Conservation (phyloP, 75 land plant genomes). For the Picea glauca region DNA sequence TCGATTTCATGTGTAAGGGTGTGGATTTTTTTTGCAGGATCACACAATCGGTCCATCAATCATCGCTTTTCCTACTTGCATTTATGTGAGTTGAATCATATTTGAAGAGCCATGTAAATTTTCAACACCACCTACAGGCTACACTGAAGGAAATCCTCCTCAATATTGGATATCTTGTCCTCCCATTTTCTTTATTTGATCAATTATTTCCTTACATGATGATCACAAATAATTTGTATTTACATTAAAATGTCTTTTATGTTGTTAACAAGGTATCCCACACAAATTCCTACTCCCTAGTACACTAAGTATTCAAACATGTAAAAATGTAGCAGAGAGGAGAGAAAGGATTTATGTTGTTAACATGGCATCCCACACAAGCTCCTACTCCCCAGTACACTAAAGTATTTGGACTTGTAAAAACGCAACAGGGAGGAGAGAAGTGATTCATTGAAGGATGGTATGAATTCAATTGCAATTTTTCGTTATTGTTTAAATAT, state of each 20-base stretch:
- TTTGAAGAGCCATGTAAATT: too few relatives aligned
- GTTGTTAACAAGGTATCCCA: background rate
- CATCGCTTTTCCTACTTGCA: too few relatives aligned
- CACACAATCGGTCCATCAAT: too few relatives aligned
- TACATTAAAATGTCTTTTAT: background rate
- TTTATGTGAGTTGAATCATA: too few relatives aligned
- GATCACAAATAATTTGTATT: background rate
- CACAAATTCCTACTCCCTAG: background rate
- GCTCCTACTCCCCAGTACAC: background rate
- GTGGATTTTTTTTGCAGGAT: too few relatives aligned
- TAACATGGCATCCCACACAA: background rate
- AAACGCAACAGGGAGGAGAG: background rate
- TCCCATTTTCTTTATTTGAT: too few relatives aligned
- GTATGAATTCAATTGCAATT: background rate
- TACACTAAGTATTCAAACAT: background rate
- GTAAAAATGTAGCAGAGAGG: background rate
- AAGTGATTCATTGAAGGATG: background rate
- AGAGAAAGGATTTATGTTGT: background rate
- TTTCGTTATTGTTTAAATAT: background rate
- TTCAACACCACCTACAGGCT: too few relatives aligned
- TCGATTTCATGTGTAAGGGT: too few relatives aligned
- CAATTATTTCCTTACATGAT: background rate
- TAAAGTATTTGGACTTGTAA: background rate
- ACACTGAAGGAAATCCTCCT: too few relatives aligned
- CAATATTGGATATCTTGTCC: too few relatives aligned